Evolutionary conservation across 1,139 yeast species (phyloP), one percentile per base, ranked within the genome.

Genomic region (Chernovozyma aurita): DNA sequence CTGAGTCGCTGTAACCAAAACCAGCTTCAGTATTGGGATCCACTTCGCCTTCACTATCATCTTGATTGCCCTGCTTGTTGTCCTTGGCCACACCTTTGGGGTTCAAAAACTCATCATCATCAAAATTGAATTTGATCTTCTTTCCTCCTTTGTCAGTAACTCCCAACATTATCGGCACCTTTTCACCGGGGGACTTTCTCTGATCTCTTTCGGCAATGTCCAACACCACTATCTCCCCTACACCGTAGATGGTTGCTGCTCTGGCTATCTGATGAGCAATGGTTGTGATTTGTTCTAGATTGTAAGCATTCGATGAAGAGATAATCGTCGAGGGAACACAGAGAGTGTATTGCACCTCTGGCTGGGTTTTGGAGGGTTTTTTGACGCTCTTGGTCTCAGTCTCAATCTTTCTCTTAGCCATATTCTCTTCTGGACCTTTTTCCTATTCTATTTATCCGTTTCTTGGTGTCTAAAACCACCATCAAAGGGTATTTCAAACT

Each of bases 201-300:
- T 45, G 47, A 15, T 48, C 47, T 2, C 34, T 28, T 4, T 49
- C 43, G 1, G 73, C 70, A 4, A 74, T 59, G 40, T 82, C 81
- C 49, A 85, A 66, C 1, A 88, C 65, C 4, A 88, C 77, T 30
- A 88, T 70, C 52, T 88, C 97, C 2, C 76, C 75, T 2, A 85
- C 85, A 38, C 77, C 72, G 54, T 73, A 87, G 13, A 77, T 65
- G 24, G 85, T 75, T 4, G 88, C 84, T 2, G 82, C 78, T 48
- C 82, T 76, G 14, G 95, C 94, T 21, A 88, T 70, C 57, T 87
- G 95, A 49, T 87, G 84, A 1, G 85, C 79, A 2, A 80, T 69
- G 40, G 74, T 66, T 0, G 95, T 86, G 11, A 77, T 78, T 55
- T 87, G 95, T 44, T 81, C 81, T 36, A 85, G 61, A 47, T 80